Evolutionary conservation across 1,284 basidiomycete genomes (phyloP), one percentile per base, ranked within the genome.

Genomic region (Dichomitus squalens): DNA sequence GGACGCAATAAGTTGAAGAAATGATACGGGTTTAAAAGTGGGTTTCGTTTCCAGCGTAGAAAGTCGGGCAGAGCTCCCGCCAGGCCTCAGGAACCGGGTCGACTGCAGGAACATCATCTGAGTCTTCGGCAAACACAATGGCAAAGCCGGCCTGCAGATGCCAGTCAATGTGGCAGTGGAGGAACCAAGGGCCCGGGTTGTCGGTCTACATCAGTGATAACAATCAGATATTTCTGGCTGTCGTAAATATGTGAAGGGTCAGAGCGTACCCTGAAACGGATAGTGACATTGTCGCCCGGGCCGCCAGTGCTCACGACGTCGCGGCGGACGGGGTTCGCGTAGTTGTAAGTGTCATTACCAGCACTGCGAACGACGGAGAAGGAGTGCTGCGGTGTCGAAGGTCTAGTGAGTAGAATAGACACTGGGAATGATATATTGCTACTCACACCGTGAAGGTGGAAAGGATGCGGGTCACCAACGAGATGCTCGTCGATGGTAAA

Each of bases 361-460:
- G 63, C 60, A 33, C 60, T 61, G 21, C 58, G 57, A 2, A 64
- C 63, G 12, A 64, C 63, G 2, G 49, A 52, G 57, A 64, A 64
- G 27, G 56, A 36, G 21, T 60, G 59, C 61, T 63, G n/a, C 9
- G n/a, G n/a, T n/a, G n/a, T 20, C 23, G 14, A n/a, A n/a, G 31
- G 12, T 14, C 29, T 8, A 41, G n/a, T 31, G 4, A 41, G 38
- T n/a, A 12, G 4, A 1, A n/a, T n/a, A n/a, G 33, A 33, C 4
- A n/a, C 9, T 11, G 25, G 35, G 34, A 33, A 31, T 18, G n/a
- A 5, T 29, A n/a, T 27, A 25, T 49, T n/a, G 5, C 29, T 25
- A 52, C 71, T 63, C 59, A 75, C 74, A 5, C 76, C 76, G 57
- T 78, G 76, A 29, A 78, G 58, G 65, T 78, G 76, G 60, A 78